Evolutionary conservation across 495 filamentous ascomycete genomes (phyloP).

Genomic region (Daldinia loculata): DNA sequence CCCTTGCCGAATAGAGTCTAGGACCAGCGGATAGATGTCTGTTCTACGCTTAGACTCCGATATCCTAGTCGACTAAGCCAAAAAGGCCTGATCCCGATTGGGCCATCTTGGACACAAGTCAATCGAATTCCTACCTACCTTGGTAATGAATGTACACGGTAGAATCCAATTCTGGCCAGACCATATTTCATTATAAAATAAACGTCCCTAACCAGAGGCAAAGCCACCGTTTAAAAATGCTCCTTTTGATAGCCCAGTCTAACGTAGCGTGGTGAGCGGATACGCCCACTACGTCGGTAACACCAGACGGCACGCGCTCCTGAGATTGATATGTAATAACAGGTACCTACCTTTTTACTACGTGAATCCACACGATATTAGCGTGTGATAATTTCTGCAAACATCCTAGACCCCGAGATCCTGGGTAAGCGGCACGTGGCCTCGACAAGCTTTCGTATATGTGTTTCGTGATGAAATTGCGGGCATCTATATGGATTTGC

Average conservation of each 20-base stretch:
- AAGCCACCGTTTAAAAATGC: background rate
- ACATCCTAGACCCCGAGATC: background rate
- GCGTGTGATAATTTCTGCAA: background rate
- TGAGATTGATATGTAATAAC: background rate
- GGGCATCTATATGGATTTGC: background rate
- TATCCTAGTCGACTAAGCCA: constrained; percentile 24
- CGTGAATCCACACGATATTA: constrained; percentile 1
- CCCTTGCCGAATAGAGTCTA: constrained; percentile 17
- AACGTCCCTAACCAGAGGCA: background rate
- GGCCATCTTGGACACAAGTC: constrained; percentile 7
- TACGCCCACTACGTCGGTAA: constrained; percentile 11
- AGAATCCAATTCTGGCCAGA: constrained; percentile 14
- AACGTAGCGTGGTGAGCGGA: constrained; percentile 2
- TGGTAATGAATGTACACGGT: too few relatives aligned
- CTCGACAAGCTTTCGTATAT: background rate
- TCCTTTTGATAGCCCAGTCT: background rate
- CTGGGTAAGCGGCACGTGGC: constrained; percentile 17
- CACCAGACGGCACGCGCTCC: constrained; percentile 10
- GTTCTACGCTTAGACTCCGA: constrained; percentile 30
- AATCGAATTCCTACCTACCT: constrained; percentile 5
- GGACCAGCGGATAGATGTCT: constrained; percentile 18
- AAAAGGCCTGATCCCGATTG: constrained; percentile 31
- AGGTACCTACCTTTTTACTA: background rate
- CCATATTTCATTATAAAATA: constrained; percentile 1
- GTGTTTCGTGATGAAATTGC: background rate